phyloP scores from a whole-genome alignment of 2,329 filamentous ascomycete species.

The Acephala macrosclerotiorum region DNA sequence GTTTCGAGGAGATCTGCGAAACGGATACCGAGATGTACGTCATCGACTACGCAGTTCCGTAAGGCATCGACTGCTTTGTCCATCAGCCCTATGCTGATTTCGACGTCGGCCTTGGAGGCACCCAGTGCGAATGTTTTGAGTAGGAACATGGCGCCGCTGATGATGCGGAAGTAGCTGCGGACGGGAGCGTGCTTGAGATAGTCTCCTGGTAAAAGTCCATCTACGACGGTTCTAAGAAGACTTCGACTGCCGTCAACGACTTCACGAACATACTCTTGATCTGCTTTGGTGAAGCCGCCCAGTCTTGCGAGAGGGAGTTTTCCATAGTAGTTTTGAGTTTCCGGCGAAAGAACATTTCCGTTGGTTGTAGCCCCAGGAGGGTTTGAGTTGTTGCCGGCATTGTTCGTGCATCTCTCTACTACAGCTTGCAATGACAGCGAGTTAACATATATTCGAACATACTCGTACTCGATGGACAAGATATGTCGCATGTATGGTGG shows the following conservation, averaged over 20 bases:
- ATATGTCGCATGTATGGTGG: slow-evolving; percentile 76
- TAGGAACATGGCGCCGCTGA: slow-evolving; percentile 84
- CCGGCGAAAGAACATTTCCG: slow-evolving; percentile 60
- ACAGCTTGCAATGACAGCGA: slow-evolving; percentile 93
- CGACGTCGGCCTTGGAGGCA: slow-evolving; percentile 79
- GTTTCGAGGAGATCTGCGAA: slow-evolving; percentile 86
- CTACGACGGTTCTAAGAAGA: slow-evolving; percentile 78
- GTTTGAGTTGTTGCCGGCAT: slow-evolving; percentile 58
- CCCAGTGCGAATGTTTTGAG: slow-evolving; percentile 86
- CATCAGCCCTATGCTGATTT: slow-evolving; percentile 77
- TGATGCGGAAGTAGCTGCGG: slow-evolving; percentile 85
- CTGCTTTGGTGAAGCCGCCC: slow-evolving; percentile 68
- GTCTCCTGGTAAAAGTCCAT: slow-evolving; percentile 75
- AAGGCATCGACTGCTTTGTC: slow-evolving; percentile 77
- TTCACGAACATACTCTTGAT: slow-evolving; percentile 77
- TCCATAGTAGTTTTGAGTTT: slow-evolving; percentile 70
- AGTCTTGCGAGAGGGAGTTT: slow-evolving; percentile 69
- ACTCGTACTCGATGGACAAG: slow-evolving; percentile 93
- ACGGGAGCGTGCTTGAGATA: slow-evolving; percentile 86
- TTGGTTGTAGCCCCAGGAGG: slow-evolving; percentile 44
- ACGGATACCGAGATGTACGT: slow-evolving; percentile 83
- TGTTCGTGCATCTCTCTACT: slow-evolving; percentile 87
- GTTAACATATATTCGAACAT: slow-evolving; percentile 93
- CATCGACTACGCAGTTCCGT: slow-evolving; percentile 81
- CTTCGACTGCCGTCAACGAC: slow-evolving; percentile 81